Conservation (phyloP, 495 filamentous ascomycete genomes). For the Hypoxylon subgilvum region DNA sequence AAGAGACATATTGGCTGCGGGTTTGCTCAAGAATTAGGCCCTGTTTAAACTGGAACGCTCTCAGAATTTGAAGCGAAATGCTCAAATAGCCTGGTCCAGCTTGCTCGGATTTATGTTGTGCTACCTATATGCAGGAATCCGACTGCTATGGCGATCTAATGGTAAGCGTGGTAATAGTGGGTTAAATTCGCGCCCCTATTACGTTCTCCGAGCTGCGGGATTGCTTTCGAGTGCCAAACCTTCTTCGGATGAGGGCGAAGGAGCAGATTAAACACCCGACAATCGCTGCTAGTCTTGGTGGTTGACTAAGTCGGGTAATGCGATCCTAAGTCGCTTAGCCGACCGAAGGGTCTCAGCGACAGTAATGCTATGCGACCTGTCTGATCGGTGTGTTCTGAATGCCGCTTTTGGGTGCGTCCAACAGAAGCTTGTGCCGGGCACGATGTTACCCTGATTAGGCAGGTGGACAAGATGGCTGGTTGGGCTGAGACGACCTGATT, state of each 20-base stretch:
- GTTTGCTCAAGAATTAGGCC: slow-evolving; percentile 6
- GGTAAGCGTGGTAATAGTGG: slow-evolving; percentile 18
- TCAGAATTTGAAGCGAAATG: slow-evolving; percentile 31
- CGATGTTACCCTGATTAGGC: slow-evolving; percentile 39
- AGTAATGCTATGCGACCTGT: slow-evolving; percentile 16
- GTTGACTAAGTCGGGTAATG: slow-evolving; percentile 26
- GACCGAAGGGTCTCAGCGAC: slow-evolving; percentile 20
- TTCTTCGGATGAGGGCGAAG: slow-evolving; percentile 4
- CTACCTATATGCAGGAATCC: slow-evolving; percentile 23
- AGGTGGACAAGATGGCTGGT: slow-evolving; percentile 32
- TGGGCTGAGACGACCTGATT: slow-evolving; percentile 32
- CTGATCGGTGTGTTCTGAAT: slow-evolving; percentile 15
- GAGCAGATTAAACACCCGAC: slow-evolving; percentile 17
- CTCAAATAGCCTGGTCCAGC: slow-evolving; percentile 7
- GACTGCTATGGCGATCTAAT: slow-evolving; percentile 11
- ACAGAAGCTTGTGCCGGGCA: slow-evolving; percentile 25
- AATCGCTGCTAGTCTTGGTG: slow-evolving; percentile 17
- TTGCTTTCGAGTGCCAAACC: slow-evolving; percentile 15
- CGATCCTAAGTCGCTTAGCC: slow-evolving; percentile 19
- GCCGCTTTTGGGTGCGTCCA: slow-evolving; percentile 24
- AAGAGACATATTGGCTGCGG: slow-evolving; percentile 57
- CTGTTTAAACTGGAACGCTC: slow-evolving; percentile 20
- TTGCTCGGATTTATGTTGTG: slow-evolving; percentile 33
- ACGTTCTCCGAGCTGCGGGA: slow-evolving; percentile 21
- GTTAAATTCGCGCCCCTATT: slow-evolving; percentile 17